Base-by-base conservation (phyloP, 257 asterid species). In the Parsonsia alboflavescens region DNA sequence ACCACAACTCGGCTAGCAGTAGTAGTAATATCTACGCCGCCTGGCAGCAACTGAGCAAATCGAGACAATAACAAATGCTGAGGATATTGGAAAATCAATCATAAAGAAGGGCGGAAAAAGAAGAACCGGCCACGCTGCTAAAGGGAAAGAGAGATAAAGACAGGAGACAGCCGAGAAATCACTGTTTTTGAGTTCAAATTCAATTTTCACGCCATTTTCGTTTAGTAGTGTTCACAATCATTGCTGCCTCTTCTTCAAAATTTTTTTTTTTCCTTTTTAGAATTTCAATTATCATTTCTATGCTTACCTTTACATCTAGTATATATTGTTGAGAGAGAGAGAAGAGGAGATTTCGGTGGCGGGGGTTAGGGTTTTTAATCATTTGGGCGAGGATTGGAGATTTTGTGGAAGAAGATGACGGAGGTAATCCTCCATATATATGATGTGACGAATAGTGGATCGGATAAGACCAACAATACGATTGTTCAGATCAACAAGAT, bases 401-500 rank as follows among this genome's bases (percentile, higher is more conserved):
- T 24, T 53, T 54, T 52, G 71, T 39, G 61, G 59, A 74, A 39
- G 78, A 83, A 72, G 76, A 86, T 83, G 89, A 80, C 80, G 86
- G 90, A 86, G 85, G 89, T 93, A 88, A 86, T 88, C 86, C 91
- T 93, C 92, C 97, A 95, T 76, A 87, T 95, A 22, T 92, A 95
- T 77, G 99, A 95, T 66, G 99, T 95, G 76, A 95, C 99, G 44
- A 92, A 91, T 21, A 92, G 99, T 75, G 96, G 88, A 42, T 90
- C 85, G 56, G 98, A 92, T 58, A 92, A 95, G 77, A 92, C 99
- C 26, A 88, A 95, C 86, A 92, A 84, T 84, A 92, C 98, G 24
- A 89, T 95, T 82, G 70, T 92, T 87, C 97, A 92, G 85, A 92
- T 92, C 91, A 95, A 95, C 84, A 92, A 86, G 93, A 80, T 95